Evolutionary conservation across 192 early-diverging fungal genomes (phyloP).

Genomic region (Gaertneriomyces sp.): DNA sequence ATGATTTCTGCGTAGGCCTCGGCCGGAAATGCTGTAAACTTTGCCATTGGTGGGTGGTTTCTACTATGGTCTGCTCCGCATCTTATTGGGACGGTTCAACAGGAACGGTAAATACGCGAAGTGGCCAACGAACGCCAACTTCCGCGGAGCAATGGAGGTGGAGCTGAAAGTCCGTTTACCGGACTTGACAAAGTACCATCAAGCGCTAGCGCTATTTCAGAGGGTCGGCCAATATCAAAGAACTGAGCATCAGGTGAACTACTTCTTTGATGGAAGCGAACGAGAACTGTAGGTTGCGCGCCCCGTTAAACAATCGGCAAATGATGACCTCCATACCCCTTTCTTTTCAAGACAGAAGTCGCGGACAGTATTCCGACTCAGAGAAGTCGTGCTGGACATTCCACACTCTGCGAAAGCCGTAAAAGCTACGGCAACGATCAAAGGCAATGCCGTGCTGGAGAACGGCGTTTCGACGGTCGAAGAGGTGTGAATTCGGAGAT

Average conservation of each 20-base stretch:
- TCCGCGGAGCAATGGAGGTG: neutral
- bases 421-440: neutral
- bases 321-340: too few relatives aligned
- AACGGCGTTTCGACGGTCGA: neutral
- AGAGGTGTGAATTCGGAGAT: neutral
- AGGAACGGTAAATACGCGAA: too few relatives aligned
- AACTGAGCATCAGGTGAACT: constrained; percentile 3
- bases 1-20: constrained; percentile 10
- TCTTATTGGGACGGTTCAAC: too few relatives aligned
- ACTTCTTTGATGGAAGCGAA: constrained; percentile 2
- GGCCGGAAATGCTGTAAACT: too few relatives aligned
- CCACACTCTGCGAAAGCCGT: neutral
- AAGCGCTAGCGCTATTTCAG: neutral
- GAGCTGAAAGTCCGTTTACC: constrained; percentile 7
- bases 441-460: neutral
- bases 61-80: too few relatives aligned
- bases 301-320: too few relatives aligned
- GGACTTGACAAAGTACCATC: neutral
- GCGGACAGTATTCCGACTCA: too few relatives aligned
- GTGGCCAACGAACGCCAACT: too few relatives aligned
- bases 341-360: too few relatives aligned
- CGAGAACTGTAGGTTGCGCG: neutral
- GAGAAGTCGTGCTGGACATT: too few relatives aligned
- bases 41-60: too few relatives aligned
- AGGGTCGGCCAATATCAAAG: neutral